Percentiles rank a stretch among this genome's conserved stretches.
Conservation (phyloP, 2,329 filamentous ascomycete genomes). For the Hyphodiscus sp. region DNA sequence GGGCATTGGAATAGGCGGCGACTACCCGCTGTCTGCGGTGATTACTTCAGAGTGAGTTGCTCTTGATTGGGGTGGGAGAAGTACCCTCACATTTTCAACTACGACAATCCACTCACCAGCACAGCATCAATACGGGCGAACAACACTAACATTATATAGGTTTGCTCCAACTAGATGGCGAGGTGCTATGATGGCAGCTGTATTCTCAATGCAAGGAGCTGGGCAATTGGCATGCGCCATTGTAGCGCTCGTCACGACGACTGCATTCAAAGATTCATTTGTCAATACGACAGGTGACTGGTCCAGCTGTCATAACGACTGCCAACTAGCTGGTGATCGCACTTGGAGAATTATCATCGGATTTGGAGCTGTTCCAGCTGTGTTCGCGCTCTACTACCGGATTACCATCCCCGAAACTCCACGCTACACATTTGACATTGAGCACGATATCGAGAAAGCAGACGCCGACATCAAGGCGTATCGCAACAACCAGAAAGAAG, state of each 20-base stretch:
- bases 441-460: slow-evolving; percentile 68
- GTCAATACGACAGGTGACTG: slow-evolving; percentile 36
- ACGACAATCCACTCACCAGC: neutral
- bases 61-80: neutral
- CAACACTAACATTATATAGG: slow-evolving; percentile 30
- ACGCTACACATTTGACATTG: slow-evolving; percentile 75
- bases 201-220: slow-evolving; percentile 80
- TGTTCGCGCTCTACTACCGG: slow-evolving; percentile 76
- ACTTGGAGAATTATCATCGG: slow-evolving; percentile 79
- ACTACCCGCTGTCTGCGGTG: slow-evolving; percentile 74
- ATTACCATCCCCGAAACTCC: slow-evolving; percentile 82
- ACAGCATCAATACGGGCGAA: neutral
- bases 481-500: slow-evolving; percentile 41
- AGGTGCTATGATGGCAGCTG: slow-evolving; percentile 75
- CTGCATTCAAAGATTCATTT: slow-evolving; percentile 53
- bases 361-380: slow-evolving; percentile 70
- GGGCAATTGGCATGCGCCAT: slow-evolving; percentile 70
- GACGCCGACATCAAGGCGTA: slow-evolving; percentile 64
- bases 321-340: slow-evolving; percentile 66
- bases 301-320: slow-evolving; percentile 52
- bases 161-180: slow-evolving; percentile 78
- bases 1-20: slow-evolving; percentile 74
- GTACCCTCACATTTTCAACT: neutral
- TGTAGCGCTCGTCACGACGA: slow-evolving; percentile 62
- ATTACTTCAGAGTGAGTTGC: slow-evolving; percentile 57